Base-by-base conservation (phyloP, 768 basidiomycete genomes). In the Tulasnella sp. region DNA sequence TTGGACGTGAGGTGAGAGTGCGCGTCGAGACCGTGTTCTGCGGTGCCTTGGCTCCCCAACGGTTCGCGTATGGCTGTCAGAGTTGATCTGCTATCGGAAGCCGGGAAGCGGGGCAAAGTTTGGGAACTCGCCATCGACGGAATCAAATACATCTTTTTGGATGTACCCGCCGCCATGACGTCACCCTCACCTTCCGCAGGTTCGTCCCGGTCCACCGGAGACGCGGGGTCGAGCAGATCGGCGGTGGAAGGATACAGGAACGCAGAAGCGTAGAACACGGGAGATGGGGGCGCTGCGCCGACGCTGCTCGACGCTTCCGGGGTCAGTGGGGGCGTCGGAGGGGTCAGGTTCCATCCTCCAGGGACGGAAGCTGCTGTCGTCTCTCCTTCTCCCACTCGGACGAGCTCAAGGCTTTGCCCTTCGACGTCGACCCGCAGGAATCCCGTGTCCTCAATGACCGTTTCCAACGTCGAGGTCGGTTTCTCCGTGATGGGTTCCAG, bases 111-210 rank as follows among this genome's bases (percentile, higher is more conserved):
- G 32, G 61, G 61, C 61, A 67, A 67, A 67, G 61, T 67, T 67
- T 67, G 61, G 7, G 61, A 67, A 32, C 61, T 67, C 16, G 61
- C 61, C 29, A 26, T 29, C 7, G 61, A 67, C 29, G 61, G 61
- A 29, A 67, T 67, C 61, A 67, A 67, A 67, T 67, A 67, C 61
- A 67, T 67, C 61, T 67, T 67, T 35, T 67, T 67, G 15, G 61
- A 67, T 35, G 29, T 7, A 15, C 32, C 61, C 61, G 61, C 29
- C 61, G 61, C 23, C 61, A 18, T 67, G 61, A 67, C 61, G 61
- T 67, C 61, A 67, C 6, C 23, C 15, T 35, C 35, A 35, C 2
- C 29, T 67, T 67, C 61, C 61, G 20, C 23, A n/a, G 11, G 4
- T 35, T 67, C 61, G 61, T 67, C 61, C 61, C 61, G 5, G 26